Evolutionary conservation across 2,329 filamentous ascomycete species (phyloP).

Genomic region (Trichoderma endophyticum): DNA sequence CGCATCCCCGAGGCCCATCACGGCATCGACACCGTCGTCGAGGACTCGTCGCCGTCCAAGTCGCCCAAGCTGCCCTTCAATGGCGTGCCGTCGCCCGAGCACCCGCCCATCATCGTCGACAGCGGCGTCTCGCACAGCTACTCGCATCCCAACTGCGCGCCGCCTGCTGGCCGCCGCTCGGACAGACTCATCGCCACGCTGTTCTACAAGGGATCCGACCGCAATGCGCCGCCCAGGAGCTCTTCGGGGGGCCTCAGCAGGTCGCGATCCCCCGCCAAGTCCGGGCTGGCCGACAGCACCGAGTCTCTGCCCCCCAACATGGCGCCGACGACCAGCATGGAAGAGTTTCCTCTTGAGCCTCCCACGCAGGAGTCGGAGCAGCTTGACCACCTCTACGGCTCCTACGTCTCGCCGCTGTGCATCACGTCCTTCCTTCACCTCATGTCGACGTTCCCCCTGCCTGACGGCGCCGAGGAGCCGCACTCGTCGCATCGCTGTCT

Average conservation of each 20-base stretch:
- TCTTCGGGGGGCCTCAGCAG: conserved; percentile 16
- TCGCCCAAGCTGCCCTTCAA: conserved; percentile 51
- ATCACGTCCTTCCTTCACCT: conserved; percentile 64
- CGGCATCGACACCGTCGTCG: conserved; percentile 63
- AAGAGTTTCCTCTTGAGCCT: conserved; percentile 59
- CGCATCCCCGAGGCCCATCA: conserved; percentile 50
- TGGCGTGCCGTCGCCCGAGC: conserved; percentile 57
- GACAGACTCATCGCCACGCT: conserved; percentile 60
- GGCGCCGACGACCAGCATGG: conserved; percentile 56
- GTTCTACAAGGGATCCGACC: conserved; percentile 54
- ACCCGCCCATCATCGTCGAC: conserved; percentile 59
- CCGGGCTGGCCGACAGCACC: conserved; percentile 30
- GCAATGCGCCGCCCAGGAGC: conserved; percentile 35
- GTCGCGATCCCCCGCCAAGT: conserved; percentile 31
- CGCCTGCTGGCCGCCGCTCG: conserved; percentile 44
- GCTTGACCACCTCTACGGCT: conserved; percentile 63
- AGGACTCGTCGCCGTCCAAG: conserved; percentile 42
- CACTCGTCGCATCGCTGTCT: conserved; percentile 63
- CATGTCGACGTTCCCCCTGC: conserved; percentile 60
- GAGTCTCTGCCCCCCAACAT: conserved; percentile 49
- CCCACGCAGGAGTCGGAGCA: conserved; percentile 53
- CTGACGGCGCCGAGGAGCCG: conserved; percentile 49
- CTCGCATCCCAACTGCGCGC: conserved; percentile 61
- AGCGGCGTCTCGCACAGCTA: conserved; percentile 60
- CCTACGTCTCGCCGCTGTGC: conserved; percentile 62